Conservation (phyloP, 257 asterid genomes). For the Solanum commersonii region DNA sequence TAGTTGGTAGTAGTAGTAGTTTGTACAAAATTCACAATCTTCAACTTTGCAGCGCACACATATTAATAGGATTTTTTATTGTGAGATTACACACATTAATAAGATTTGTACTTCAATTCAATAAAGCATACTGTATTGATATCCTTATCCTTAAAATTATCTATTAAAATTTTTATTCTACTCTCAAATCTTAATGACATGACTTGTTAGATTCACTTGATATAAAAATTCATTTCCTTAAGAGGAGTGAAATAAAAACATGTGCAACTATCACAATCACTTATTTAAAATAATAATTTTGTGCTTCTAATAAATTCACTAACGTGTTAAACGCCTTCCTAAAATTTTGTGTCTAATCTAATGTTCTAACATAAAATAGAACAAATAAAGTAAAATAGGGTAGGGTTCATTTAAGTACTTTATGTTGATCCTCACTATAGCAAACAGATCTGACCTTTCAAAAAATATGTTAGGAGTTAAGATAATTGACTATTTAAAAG, state of each 20-base stretch:
- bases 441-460: background rate
- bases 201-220: background rate
- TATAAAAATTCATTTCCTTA: background rate
- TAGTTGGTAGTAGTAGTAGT: background rate
- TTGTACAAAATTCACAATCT: background rate
- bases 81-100: background rate
- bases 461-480: background rate
- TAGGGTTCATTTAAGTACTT: background rate
- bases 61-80: background rate
- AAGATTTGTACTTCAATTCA: background rate
- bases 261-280: background rate
- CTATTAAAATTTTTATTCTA: background rate
- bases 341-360: background rate
- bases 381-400: background rate
- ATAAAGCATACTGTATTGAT: background rate
- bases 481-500: background rate
- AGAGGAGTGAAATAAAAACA: background rate
- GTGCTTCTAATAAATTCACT: background rate
- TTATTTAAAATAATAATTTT: no score
- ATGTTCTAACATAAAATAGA: background rate
- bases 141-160: background rate
- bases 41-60: background rate
- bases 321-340: background rate
- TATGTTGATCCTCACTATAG: background rate
- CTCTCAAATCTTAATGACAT: background rate